phyloP scores from a whole-genome alignment of 2,329 filamentous ascomycete genomes.

The Davidsoniella eucalypti region DNA sequence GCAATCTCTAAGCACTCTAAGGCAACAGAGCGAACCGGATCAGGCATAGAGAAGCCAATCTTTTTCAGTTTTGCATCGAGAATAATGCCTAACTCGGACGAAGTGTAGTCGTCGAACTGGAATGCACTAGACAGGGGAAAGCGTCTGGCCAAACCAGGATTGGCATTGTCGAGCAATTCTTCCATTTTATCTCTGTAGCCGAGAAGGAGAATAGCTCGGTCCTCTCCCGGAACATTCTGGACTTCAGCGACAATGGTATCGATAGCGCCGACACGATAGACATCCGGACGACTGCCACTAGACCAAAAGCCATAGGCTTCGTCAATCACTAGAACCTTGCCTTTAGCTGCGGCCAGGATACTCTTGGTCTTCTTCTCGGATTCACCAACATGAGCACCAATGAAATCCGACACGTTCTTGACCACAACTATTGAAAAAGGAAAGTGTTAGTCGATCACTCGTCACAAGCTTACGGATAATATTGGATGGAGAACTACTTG shows the following conservation, averaged over 20 bases:
- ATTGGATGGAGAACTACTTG: constrained; percentile 16
- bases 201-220: constrained; percentile 54
- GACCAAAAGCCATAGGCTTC: constrained; percentile 53
- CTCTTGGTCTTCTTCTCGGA: constrained; percentile 58
- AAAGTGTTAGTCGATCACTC: background rate
- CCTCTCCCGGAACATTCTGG: constrained; percentile 51
- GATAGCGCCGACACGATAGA: constrained; percentile 47
- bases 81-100: constrained; percentile 40
- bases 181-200: constrained; percentile 57
- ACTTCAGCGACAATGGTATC: constrained; percentile 62
- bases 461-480: background rate
- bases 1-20: constrained; percentile 43
- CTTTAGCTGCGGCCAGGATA: constrained; percentile 47
- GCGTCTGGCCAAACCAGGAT: constrained; percentile 49
- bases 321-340: constrained; percentile 67
- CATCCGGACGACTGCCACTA: constrained; percentile 15
- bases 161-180: constrained; percentile 56
- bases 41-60: constrained; percentile 35
- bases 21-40: constrained; percentile 33
- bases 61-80: constrained; percentile 45
- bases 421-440: constrained; percentile 33
- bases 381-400: constrained; percentile 43
- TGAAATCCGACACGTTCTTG: constrained; percentile 60
- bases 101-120: constrained; percentile 49
- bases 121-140: constrained; percentile 51